These are phyloP conservation scores for Suillus paluster DNA, from an alignment of 768 basidiomycete genomes.

Conservation along the genomic window DNA sequence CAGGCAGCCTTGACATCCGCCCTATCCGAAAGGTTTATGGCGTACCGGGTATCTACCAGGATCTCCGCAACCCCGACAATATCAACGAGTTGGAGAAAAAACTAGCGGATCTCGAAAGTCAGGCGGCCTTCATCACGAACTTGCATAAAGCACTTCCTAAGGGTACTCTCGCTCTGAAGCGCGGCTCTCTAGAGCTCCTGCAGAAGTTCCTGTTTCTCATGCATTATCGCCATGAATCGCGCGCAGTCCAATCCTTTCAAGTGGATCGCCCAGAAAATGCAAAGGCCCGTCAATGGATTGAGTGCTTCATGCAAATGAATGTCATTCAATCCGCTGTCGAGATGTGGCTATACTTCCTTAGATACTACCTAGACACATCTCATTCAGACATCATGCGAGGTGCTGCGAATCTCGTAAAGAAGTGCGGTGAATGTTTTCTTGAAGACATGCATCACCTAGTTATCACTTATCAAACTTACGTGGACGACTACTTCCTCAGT, in stretches of 20 bases:
- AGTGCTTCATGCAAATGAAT: slow-evolving; percentile 22
- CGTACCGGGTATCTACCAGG: slow-evolving; percentile 30
- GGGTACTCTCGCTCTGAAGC: slow-evolving; percentile 22
- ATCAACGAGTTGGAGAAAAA: slow-evolving; percentile 35
- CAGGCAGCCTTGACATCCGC: slow-evolving; percentile 12
- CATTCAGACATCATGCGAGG: slow-evolving; percentile 24
- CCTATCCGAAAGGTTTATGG: slow-evolving; percentile 17
- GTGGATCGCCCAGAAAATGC: slow-evolving; percentile 27
- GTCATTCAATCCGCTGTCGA: slow-evolving; percentile 25
- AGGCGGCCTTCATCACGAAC: slow-evolving; percentile 29
- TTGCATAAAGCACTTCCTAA: slow-evolving; percentile 11
- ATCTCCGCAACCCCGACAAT: slow-evolving; percentile 22
- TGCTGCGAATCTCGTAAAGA: slow-evolving; percentile 3
- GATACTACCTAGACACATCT: slow-evolving; percentile 37
- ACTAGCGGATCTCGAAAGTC: slow-evolving; percentile 32
- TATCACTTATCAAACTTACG: slow-evolving; percentile 28
- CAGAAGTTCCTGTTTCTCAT: slow-evolving; percentile 43
- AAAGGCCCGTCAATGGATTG: slow-evolving; percentile 27
- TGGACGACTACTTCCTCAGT: slow-evolving; percentile 37
- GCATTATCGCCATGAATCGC: slow-evolving; percentile 32
- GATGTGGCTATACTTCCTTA: slow-evolving; percentile 35
- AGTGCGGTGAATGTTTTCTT: background rate
- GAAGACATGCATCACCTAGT: slow-evolving; percentile 17
- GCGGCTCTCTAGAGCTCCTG: slow-evolving; percentile 32
- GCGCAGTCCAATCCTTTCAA: slow-evolving; percentile 29